A percentile compares a stretch with the other conserved stretches of the same genome.
Conservation (phyloP, 108 stramenopile genomes). For the Nannochloropsis oceanica region DNA sequence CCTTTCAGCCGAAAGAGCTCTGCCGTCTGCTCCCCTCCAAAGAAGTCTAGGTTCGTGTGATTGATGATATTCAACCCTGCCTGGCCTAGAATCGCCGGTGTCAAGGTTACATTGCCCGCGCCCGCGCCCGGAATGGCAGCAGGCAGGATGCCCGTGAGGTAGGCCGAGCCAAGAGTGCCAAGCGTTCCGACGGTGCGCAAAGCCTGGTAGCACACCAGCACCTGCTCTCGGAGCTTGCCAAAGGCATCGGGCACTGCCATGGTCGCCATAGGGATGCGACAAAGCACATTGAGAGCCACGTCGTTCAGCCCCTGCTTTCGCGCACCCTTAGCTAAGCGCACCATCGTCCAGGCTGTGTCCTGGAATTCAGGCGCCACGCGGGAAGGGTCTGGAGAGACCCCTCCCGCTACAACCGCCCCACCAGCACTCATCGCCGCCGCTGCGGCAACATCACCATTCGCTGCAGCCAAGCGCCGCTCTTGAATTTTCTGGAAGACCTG, state of each 20-base stretch:
- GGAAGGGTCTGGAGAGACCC: slow-evolving; percentile 38
- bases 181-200: slow-evolving; percentile 4
- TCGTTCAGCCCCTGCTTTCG: slow-evolving; percentile 58
- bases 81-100: background rate
- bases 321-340: slow-evolving; percentile 62
- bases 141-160: background rate
- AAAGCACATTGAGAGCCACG: slow-evolving; percentile 21
- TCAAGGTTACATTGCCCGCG: background rate
- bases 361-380: slow-evolving; percentile 61
- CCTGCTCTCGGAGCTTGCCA: slow-evolving; percentile 76
- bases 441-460: background rate
- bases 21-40: slow-evolving; percentile 49
- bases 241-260: slow-evolving; percentile 59
- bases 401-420: background rate
- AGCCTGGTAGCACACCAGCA: slow-evolving; percentile 51
- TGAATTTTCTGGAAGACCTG: slow-evolving; percentile 66
- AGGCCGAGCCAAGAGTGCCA: background rate
- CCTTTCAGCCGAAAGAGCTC: slow-evolving; percentile 84
- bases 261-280: slow-evolving; percentile 2
- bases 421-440: background rate
- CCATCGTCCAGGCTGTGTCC: slow-evolving; percentile 76
- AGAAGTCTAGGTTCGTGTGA: slow-evolving; percentile 79
- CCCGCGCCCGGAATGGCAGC: background rate
- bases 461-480: background rate
- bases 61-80: slow-evolving; percentile 80